Evolutionary conservation across 140 eudicot genomes (phyloP).

Genomic region (Bidens hawaiensis): DNA sequence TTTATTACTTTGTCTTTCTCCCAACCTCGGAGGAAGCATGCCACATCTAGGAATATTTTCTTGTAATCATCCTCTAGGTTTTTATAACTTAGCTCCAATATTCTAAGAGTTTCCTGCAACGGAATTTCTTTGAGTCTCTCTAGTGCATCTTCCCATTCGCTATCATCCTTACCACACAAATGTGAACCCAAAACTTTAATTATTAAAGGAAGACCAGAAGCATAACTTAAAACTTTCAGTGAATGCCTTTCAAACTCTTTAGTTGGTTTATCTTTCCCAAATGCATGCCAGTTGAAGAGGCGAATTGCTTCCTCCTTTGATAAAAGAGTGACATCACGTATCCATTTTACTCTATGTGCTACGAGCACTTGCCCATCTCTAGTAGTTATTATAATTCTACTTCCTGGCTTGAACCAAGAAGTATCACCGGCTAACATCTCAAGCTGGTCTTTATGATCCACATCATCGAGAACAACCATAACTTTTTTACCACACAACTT

Average conservation of each 20-base stretch:
- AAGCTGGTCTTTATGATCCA: slow-evolving; percentile 17
- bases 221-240: not conserved
- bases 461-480: slow-evolving; percentile 16
- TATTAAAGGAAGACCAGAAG: not conserved
- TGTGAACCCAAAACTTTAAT: slow-evolving; percentile 17
- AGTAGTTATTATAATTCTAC: slow-evolving; percentile 22
- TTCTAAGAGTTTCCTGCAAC: not conserved
- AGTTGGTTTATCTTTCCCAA: not conserved
- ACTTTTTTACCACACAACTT: slow-evolving; percentile 1
- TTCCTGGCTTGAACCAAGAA: slow-evolving; percentile 15
- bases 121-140: slow-evolving; percentile 3
- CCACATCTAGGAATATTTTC: slow-evolving; percentile 20
- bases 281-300: slow-evolving; percentile 1
- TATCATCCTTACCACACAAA: slow-evolving; percentile 11
- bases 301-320: not conserved
- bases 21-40: not conserved
- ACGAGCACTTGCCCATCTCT: slow-evolving; percentile 14
- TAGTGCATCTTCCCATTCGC: not conserved
- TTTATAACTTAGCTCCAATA: not conserved
- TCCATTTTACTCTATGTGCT: not conserved
- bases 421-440: slow-evolving; percentile 10
- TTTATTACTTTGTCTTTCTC: not conserved
- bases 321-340: not conserved
- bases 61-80: slow-evolving; percentile 1
- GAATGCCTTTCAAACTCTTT: not conserved